Base-by-base conservation (phyloP, 179 eudicot genomes). In the Silene coronaria region DNA sequence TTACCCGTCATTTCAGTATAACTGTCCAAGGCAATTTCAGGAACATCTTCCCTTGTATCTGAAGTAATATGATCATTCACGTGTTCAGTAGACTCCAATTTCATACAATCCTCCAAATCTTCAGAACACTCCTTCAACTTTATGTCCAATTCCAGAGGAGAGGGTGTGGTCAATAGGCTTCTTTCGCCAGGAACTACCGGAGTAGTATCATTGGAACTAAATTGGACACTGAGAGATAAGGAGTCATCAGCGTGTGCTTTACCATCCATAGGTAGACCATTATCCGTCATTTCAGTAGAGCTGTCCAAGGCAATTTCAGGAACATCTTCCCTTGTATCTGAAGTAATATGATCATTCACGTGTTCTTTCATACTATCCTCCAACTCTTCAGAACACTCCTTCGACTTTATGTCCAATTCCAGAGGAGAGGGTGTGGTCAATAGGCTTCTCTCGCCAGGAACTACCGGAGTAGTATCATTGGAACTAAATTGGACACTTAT, bases 391-490 rank as follows among this genome's bases (percentile, higher is more conserved):
- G 70, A 72, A 77, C 77, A 67, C 6, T 66, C 76, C 19, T 24
- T 45, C n/a, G 71, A 71, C 77, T 76, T 77, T 19, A 34, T 65
- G 46, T 81, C 83, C 57, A 67, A 65, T 27, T 60, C 76, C 62
- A 70, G 1, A 51, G 61, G 34, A 13, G 68, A 64, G 38, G 27
- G 32, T 3, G 21, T 22, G 17, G 78, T 65, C 22, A 66, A 83
- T 68, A 46, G 76, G 42, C 24, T 70, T 71, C 72, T 81, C 78
- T 79, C 83, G 24, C 16, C 46, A 46, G 75, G 23, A 71, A 70
- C 70, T 10, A 67, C 72, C 7, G 55, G 62, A 63, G 73, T 30
- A 14, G 66, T 61, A 58, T 86, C 86, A 70, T 24, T 34, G 60
- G 78, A 34, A 77, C 67, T 36, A 22, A 55, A 24, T 63, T 60